Base-by-base conservation (phyloP, 164 flowering plant species). In the Cinnamomum micranthum region DNA sequence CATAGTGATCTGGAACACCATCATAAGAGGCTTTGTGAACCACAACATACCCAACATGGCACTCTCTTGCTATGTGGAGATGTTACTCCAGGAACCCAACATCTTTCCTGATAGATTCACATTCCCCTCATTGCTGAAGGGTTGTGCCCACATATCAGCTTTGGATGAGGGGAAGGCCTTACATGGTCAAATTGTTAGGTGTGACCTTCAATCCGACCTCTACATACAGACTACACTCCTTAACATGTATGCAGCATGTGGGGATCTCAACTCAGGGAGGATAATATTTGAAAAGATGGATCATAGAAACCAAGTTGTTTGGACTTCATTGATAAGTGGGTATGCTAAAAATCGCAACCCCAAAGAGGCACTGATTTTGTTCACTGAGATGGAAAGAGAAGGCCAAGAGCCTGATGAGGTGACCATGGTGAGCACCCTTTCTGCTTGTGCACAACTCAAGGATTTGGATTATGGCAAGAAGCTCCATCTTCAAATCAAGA, bases 1-100 rank as follows among this genome's bases (percentile, higher is more conserved):
- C 58, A 75, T 79, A 71, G 78, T 83, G 63, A 68, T 69, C 59
- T 78, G 82, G 81, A 81, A 82, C 74, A 77, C 79, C 67, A 73
- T 82, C 78, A 75, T 82, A 62, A 79, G 74, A 63, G 77, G 35
- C 25, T 23, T 68, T 69, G 11, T 71, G 50, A 15, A 72, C 63
- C 35, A n/a, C 62, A 35, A 71, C 22, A 33, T n/a, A 50, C 28
- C 51, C 52, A 51, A 41, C n/a, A 17, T 72, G 69, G 65, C 77
- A 50, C 19, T 71, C 80, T 75, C 68, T 69, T 24, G 28, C 69
- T 23, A 22, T 73, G 25, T 83, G 75, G 64, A 75, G 25, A 28
- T 70, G 60, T 65, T 41, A 41, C 47, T 81, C 74, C 73, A 74
- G 11, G 67, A 58, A 22, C 28, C 78, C 50, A 70, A 19, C 12